Evolutionary conservation across 208 protist species (phyloP), one percentile per base, ranked within the genome.

Genomic region (Naegleria gruberi): DNA sequence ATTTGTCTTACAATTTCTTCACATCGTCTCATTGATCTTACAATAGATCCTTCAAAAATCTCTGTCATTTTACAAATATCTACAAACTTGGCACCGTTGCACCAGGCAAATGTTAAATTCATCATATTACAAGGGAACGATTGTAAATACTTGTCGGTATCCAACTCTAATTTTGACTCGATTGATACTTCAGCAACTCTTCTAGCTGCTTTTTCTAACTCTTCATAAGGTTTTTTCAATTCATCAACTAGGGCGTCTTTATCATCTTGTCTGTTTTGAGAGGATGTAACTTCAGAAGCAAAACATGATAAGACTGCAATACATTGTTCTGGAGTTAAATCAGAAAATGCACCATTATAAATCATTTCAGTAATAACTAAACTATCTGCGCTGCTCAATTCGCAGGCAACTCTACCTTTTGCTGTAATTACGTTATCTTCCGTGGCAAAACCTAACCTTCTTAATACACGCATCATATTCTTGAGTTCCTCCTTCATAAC

Each of bases 1-100:
- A 99, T 93, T 92, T 99, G 98, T n/a, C 98, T 94, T 51, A 99
- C 93, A 90, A 99, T 96, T 94, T 99, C 99, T 91, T 99, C 98
- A 8, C 99, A 94, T 34, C 98, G 92, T 37, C 98, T 95, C 95
- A 99, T 98, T 93, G 95, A 97, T 46, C 99, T 94, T 89, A 99
- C 98, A 90, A 99, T 99, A 82, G 97, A 97, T 37, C 97, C 97
- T 92, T 99, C 99, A 94, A 99, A 99, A 23, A 99, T 97, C 55
- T 96, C 95, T n/a, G 98, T 99, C 93, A 98, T 97, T 89, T 96
- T 96, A 90, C 98, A 98, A 47, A 99, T 94, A 10, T 99, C 98
- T 0, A 95, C 90, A 91, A 99, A 99, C 90, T 98, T 98, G 19
- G 97, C 94, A 7, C 99, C 99, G 91, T 98, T 96, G 40, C 95